phyloP scores from a whole-genome alignment of 192 early-diverging fungal genomes.

The Backusella australiensis region DNA sequence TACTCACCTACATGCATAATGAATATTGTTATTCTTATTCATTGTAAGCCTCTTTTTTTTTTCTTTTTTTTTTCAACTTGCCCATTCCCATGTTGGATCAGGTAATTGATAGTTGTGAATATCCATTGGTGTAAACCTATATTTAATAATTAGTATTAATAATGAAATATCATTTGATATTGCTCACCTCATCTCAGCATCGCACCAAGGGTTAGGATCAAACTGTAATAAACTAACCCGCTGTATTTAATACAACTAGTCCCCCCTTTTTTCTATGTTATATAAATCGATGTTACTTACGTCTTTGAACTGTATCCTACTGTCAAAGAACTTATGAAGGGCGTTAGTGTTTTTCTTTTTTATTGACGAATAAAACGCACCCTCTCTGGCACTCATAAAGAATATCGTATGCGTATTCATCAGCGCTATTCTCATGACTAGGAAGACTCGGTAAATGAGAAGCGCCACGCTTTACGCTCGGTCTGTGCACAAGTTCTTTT shows the following conservation, averaged over 20 bases:
- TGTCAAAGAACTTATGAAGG: slow-evolving; percentile 33
- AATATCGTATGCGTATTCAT: slow-evolving; percentile 38
- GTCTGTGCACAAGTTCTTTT: neutral
- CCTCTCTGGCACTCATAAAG: slow-evolving; percentile 45
- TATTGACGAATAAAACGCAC: slow-evolving; percentile 11
- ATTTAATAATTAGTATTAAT: too few species aligned
- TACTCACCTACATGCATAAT: slow-evolving; percentile 28
- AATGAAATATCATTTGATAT: too few species aligned
- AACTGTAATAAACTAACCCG: slow-evolving; percentile 39
- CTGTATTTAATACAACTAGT: neutral
- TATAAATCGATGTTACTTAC: neutral
- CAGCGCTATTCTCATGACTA: neutral
- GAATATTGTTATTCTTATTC: neutral
- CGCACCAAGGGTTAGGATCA: slow-evolving; percentile 55
- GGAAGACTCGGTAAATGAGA: neutral
- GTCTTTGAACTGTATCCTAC: slow-evolving; percentile 54
- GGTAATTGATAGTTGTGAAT: slow-evolving; percentile 43
- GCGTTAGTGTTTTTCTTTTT: neutral
- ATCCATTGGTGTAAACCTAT: slow-evolving; percentile 48
- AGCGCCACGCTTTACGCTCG: neutral
- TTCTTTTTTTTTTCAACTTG: slow-evolving; percentile 12
- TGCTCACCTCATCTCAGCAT: slow-evolving; percentile 37
- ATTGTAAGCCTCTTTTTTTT: neutral
- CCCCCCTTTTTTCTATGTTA: neutral
- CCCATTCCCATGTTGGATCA: slow-evolving; percentile 59